Conservation (phyloP, 495 filamentous ascomycete species). For the Immersiella caudata region DNA sequence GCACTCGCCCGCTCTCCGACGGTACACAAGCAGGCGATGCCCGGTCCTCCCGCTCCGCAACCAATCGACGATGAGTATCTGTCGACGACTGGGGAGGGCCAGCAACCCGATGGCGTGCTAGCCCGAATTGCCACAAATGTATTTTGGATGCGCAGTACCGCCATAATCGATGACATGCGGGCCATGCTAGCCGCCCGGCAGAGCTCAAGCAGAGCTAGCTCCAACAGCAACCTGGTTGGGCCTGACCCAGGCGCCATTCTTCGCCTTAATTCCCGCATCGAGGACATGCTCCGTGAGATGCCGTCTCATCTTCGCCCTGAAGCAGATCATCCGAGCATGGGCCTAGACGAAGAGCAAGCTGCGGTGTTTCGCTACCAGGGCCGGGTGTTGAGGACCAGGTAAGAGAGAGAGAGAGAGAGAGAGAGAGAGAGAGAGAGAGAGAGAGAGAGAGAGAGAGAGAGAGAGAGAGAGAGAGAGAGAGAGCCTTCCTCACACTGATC, state of each 20-base stretch:
- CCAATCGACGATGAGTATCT: constrained; percentile 41
- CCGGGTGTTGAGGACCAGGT: constrained; percentile 6
- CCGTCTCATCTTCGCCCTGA: constrained; percentile 18
- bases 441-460: too few species aligned
- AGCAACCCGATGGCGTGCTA: constrained; percentile 23
- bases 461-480: too few species aligned
- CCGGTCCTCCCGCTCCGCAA: constrained; percentile 22
- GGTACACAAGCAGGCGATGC: constrained; percentile 24
- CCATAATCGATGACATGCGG: constrained; percentile 11
- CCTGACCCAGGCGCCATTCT: constrained; percentile 24
- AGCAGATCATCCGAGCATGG: constrained; percentile 11
- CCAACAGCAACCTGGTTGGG: not conserved
- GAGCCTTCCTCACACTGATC: too few species aligned
- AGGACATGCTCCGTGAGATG: constrained; percentile 15
- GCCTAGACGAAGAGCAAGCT: not conserved
- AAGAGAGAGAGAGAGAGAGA: not conserved
- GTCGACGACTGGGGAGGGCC: constrained; percentile 18
- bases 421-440: not conserved
- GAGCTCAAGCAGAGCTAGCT: not conserved
- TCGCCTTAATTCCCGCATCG: constrained; percentile 19
- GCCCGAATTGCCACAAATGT: constrained; percentile 16
- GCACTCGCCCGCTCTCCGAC: constrained; percentile 43
- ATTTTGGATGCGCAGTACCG: not conserved
- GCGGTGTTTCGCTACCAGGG: constrained; percentile 11
- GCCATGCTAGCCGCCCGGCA: not conserved